phyloP scores from a whole-genome alignment of 345 rosid species.

The Schrenkiella parvula region DNA sequence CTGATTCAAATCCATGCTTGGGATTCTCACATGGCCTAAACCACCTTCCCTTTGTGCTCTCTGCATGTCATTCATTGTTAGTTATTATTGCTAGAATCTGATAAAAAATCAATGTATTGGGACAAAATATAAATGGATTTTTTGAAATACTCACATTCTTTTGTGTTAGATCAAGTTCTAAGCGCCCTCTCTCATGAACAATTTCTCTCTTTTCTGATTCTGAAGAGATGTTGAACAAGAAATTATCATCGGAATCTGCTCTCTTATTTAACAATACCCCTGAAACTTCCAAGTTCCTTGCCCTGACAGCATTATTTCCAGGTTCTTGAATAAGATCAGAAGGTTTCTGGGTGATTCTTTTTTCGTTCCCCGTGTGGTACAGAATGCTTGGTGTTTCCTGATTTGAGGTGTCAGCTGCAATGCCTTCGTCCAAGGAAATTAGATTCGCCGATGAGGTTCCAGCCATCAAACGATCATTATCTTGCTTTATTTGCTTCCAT shows the following conservation, averaged over 20 bases:
- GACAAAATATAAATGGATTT: neutral
- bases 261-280: constrained; percentile 2
- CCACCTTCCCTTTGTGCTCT: constrained; percentile 6
- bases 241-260: constrained; percentile 17
- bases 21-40: constrained; percentile 23
- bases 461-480: constrained; percentile 17
- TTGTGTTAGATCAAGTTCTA: constrained; percentile 30
- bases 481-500: constrained; percentile 22
- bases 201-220: constrained; percentile 28
- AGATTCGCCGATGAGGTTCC: constrained; percentile 21
- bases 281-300: constrained; percentile 28
- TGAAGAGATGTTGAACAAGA: constrained; percentile 24
- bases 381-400: constrained; percentile 17
- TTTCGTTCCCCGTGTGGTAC: constrained; percentile 16
- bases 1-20: constrained; percentile 24
- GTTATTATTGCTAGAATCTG: constrained; percentile 9
- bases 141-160: constrained; percentile 20
- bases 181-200: constrained; percentile 8
- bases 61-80: constrained; percentile 15
- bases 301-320: constrained; percentile 17
- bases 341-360: constrained; percentile 1
- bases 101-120: constrained; percentile 7
- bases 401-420: constrained; percentile 17
- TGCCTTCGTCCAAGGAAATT: constrained; percentile 24
- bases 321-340: constrained; percentile 25